phyloP scores from a whole-genome alignment of 2,329 filamentous ascomycete genomes.

The Cryphonectria naterciae region DNA sequence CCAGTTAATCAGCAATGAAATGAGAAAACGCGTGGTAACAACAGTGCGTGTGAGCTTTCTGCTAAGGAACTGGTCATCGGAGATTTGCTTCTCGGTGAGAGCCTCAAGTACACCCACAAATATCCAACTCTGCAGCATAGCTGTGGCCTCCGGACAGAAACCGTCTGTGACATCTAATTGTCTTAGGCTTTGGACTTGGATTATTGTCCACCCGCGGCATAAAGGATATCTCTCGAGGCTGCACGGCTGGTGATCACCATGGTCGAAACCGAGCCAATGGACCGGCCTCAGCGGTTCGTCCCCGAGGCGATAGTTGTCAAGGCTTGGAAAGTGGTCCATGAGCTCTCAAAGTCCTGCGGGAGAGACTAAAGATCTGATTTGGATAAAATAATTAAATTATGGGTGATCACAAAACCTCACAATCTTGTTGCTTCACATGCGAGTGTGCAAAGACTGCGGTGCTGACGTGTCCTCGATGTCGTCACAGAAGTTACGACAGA shows the following conservation, averaged over 20 bases:
- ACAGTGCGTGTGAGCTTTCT: neutral
- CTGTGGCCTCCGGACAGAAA: neutral
- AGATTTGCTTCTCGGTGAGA: neutral
- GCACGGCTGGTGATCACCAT: neutral
- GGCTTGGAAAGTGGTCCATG: neutral
- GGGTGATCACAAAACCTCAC: too few species aligned
- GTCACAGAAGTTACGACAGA: too few species aligned
- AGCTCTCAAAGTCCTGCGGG: too few species aligned
- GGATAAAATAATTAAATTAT: too few species aligned
- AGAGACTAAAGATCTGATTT: too few species aligned
- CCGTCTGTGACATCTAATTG: neutral
- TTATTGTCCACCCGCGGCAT: neutral
- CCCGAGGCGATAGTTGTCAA: neutral
- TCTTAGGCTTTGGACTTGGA: neutral
- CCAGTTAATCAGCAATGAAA: too few species aligned
- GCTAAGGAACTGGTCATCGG: neutral
- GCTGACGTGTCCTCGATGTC: too few species aligned
- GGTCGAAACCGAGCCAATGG: neutral
- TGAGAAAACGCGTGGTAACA: too few species aligned
- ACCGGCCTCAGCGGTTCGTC: neutral
- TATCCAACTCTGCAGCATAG: constrained; percentile 3
- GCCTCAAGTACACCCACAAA: neutral
- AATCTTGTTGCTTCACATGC: too few species aligned
- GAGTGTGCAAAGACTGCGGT: too few species aligned
- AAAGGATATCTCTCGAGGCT: neutral